These are phyloP conservation scores for Gastrolobium villosum DNA, from an alignment of 306 rosid genomes.

Conservation along the genomic window DNA sequence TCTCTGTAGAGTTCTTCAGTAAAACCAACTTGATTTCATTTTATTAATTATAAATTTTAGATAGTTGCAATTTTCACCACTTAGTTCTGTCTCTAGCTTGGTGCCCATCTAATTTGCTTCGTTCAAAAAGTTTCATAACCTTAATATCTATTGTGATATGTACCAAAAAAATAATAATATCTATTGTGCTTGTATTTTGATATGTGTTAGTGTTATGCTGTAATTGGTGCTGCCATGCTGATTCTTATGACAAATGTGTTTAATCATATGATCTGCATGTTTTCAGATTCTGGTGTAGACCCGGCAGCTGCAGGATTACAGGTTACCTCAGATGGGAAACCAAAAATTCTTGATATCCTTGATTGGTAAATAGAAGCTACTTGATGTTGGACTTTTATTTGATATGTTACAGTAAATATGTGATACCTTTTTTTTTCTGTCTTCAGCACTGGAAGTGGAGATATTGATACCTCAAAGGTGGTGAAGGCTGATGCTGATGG, in stretches of 20 bases:
- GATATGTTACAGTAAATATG: slow-evolving; percentile 32
- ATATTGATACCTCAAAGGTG: slow-evolving; percentile 88
- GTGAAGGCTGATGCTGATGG: slow-evolving; percentile 86
- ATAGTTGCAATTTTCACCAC: slow-evolving; percentile 24
- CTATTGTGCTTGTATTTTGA: slow-evolving; percentile 10
- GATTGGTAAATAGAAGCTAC: slow-evolving; percentile 71
- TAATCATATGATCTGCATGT: slow-evolving; percentile 18
- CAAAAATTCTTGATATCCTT: slow-evolving; percentile 82
- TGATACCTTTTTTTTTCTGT: slow-evolving; percentile 9
- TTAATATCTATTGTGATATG: background rate
- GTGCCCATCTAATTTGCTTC: slow-evolving; percentile 17
- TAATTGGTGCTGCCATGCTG: slow-evolving; percentile 38
- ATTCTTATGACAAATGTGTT: slow-evolving; percentile 7
- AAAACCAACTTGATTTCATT: background rate
- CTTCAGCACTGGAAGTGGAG: slow-evolving; percentile 94
- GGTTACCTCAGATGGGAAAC: slow-evolving; percentile 96
- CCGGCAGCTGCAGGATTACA: slow-evolving; percentile 98
- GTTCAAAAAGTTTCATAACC: background rate
- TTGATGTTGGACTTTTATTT: slow-evolving; percentile 21
- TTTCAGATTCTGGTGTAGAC: slow-evolving; percentile 92
- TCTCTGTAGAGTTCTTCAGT: background rate
- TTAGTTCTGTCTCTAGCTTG: slow-evolving; percentile 7
- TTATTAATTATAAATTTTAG: background rate
- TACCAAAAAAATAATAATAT: background rate
- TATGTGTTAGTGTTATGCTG: slow-evolving; percentile 15